Conservation (phyloP, 2,329 filamentous ascomycete species). For the Trichoderma asperellum region DNA sequence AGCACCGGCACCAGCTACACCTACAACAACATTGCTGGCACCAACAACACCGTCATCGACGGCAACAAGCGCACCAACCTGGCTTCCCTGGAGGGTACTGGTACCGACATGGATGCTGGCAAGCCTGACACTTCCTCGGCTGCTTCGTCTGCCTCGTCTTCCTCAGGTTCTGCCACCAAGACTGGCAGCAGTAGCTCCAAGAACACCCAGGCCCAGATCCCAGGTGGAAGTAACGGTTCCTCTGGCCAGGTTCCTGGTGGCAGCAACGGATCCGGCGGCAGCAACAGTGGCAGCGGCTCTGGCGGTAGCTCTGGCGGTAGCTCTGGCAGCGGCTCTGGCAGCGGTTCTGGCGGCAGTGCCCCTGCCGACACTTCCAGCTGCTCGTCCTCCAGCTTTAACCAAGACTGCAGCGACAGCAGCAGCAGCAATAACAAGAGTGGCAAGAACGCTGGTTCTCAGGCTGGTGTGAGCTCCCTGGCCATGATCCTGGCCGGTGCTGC, state of each 20-base stretch:
- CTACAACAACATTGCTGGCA: slow-evolving; percentile 66
- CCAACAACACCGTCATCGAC: slow-evolving; percentile 78
- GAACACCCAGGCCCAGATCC: slow-evolving; percentile 38
- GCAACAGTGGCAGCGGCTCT: slow-evolving; percentile 23
- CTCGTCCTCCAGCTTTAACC: slow-evolving; percentile 46
- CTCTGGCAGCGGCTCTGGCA: slow-evolving; percentile 29
- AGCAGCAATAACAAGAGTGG: slow-evolving; percentile 39
- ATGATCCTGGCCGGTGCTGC: slow-evolving; percentile 45
- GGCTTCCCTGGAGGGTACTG: slow-evolving; percentile 78
- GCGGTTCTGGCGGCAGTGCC: slow-evolving; percentile 30
- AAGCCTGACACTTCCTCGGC: slow-evolving; percentile 33
- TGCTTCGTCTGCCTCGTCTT: not conserved
- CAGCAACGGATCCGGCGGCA: slow-evolving; percentile 4
- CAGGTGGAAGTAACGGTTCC: slow-evolving; percentile 38
- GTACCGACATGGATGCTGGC: slow-evolving; percentile 67
- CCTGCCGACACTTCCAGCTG: slow-evolving; percentile 41
- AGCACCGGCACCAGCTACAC: slow-evolving; percentile 74
- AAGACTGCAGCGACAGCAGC: slow-evolving; percentile 42
- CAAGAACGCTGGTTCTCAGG: slow-evolving; percentile 40
- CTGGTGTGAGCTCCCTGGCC: slow-evolving; percentile 44
- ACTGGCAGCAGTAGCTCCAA: slow-evolving; percentile 32
- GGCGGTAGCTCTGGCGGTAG: slow-evolving; percentile 30
- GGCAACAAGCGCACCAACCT: slow-evolving; percentile 76
- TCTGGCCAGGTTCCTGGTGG: slow-evolving; percentile 35
- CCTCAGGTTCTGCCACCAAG: slow-evolving; percentile 25